These are phyloP conservation scores for Haematococcus lacustris DNA, from an alignment of 139 green algal species.

Conservation along the genomic window DNA sequence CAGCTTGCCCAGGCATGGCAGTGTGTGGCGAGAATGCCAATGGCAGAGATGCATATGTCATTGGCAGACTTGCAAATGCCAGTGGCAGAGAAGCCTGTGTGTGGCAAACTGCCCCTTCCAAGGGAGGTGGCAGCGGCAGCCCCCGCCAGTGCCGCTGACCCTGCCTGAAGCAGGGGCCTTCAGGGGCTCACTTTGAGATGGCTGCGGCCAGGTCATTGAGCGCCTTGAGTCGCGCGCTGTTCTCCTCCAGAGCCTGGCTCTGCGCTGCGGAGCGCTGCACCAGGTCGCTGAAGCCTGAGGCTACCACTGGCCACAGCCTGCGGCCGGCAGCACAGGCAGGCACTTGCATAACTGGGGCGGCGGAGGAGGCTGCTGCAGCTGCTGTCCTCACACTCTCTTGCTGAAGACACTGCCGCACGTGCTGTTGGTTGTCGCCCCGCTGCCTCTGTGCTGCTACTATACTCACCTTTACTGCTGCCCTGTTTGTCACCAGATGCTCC, in stretches of 20 bases:
- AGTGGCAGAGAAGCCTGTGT: background rate
- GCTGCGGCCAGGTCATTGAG: conserved; percentile 13
- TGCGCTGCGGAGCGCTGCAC: conserved; percentile 26
- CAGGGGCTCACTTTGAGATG: background rate
- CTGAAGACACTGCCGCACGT: background rate
- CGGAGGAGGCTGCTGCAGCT: background rate
- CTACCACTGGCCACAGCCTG: conserved; percentile 67
- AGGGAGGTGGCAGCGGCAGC: background rate
- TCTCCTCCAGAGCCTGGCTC: conserved; percentile 26
- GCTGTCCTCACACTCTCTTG: background rate
- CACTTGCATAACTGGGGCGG: background rate
- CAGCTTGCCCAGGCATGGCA: background rate
- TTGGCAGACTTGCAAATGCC: background rate
- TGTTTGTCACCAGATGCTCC: background rate
- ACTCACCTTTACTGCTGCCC: too few relatives aligned
- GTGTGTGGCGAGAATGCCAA: background rate
- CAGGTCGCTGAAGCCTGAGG: conserved; percentile 60
- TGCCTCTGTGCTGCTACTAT: background rate
- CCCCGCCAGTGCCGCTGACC: background rate
- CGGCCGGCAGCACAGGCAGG: background rate
- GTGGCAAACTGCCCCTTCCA: background rate
- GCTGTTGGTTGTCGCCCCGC: too few relatives aligned
- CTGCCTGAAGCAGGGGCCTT: background rate
- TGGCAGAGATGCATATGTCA: background rate
- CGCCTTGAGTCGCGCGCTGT: conserved; percentile 19